Percentiles rank a stretch among this genome's conserved stretches.
Evolutionary conservation across 1,139 yeast species (phyloP).

Genomic region (Debaryomyces coudertii): DNA sequence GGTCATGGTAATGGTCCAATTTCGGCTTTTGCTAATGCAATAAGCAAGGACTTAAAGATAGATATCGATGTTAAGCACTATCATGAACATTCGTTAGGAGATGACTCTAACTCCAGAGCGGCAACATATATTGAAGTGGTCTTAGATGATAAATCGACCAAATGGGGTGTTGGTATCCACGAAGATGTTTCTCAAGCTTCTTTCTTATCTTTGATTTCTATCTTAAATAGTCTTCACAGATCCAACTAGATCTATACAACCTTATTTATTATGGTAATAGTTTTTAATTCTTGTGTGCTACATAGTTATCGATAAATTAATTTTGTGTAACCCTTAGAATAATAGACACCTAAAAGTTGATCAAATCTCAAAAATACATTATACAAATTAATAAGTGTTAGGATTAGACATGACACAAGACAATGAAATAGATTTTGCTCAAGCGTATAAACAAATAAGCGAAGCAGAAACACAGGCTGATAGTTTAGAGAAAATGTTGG

Average conservation of each 20-base stretch:
- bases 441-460: constrained; percentile 43
- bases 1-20: constrained; percentile 96
- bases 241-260: constrained; percentile 5
- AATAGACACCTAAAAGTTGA: background rate
- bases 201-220: constrained; percentile 75
- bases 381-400: background rate
- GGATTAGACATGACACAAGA: constrained; percentile 24
- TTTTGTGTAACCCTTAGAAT: constrained; percentile 3
- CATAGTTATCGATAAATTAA: background rate
- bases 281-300: background rate
- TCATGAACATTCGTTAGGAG: constrained; percentile 91
- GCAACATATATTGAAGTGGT: constrained; percentile 81
- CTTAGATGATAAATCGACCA: constrained; percentile 51
- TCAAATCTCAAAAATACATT: background rate
- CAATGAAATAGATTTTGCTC: constrained; percentile 29
- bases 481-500: constrained; percentile 47
- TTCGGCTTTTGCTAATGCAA: constrained; percentile 84
- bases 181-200: constrained; percentile 94
- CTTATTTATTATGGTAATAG: background rate
- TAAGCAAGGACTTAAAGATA: constrained; percentile 59
- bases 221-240: constrained; percentile 56
- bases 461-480: constrained; percentile 51
- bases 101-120: constrained; percentile 83
- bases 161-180: constrained; percentile 95
- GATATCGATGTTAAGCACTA: constrained; percentile 76